A percentile compares a stretch with the other conserved stretches of the same genome.
Conservation (phyloP, 176 grass and related monocot genomes). For the Chrysopogon serrulatus region DNA sequence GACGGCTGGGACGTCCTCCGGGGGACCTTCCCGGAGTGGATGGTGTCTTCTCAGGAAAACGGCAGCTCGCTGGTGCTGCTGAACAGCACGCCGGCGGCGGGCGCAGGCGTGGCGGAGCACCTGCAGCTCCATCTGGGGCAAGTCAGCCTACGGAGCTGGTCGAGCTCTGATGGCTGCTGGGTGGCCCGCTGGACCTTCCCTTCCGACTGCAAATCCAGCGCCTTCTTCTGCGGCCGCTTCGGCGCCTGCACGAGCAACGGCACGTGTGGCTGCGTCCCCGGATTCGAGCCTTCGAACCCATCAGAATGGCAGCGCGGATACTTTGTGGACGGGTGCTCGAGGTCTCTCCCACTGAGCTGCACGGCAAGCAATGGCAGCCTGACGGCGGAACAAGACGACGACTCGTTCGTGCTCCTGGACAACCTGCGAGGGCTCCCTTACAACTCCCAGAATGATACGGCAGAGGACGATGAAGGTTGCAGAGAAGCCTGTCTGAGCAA, state of each 20-base stretch:
- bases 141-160: constrained; percentile 12
- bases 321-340: constrained; percentile 35
- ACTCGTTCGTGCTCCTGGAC: neutral
- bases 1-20: neutral
- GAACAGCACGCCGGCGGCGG: neutral
- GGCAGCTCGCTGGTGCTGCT: constrained; percentile 20
- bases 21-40: constrained; percentile 32
- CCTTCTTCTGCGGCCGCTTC: constrained; percentile 35
- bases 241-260: constrained; percentile 17
- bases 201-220: constrained; percentile 21
- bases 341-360: constrained; percentile 43
- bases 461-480: neutral
- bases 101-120: neutral
- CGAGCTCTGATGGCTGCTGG: neutral
- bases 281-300: constrained; percentile 10
- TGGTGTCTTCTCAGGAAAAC: neutral
- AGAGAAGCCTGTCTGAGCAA: neutral
- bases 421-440: neutral
- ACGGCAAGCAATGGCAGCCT: neutral
- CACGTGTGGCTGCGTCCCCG: constrained; percentile 28
- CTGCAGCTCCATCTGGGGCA: constrained; percentile 32
- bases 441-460: neutral
- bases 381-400: neutral
- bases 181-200: constrained; percentile 21
- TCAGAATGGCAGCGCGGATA: constrained; percentile 16